Evolutionary conservation across 208 protist genomes (phyloP).

Genomic region (Trypanosoma platydactyli): DNA sequence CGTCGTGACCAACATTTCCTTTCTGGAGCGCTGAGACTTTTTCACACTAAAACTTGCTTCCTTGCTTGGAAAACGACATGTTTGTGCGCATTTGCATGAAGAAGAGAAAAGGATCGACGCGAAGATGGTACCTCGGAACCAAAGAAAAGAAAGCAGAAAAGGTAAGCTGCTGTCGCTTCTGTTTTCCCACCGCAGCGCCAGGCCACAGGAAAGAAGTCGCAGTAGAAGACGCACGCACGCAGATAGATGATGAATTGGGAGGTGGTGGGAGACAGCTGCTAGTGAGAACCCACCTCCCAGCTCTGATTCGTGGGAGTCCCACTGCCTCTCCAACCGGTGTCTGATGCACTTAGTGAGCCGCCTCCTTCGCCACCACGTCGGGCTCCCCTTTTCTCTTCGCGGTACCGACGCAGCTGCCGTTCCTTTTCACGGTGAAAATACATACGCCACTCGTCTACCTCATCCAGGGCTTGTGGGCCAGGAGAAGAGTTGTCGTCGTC

Average conservation of each 20-base stretch:
- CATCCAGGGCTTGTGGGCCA: not conserved
- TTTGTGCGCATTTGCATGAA: no score
- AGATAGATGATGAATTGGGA: no score
- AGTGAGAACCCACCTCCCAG: not conserved
- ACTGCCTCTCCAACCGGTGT: conserved; percentile 1
- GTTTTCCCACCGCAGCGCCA: not conserved
- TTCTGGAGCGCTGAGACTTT: not conserved
- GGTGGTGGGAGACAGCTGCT: no score
- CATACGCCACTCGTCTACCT: conserved; percentile 25
- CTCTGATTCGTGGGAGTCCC: not conserved
- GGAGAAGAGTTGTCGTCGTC: not conserved
- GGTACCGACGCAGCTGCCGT: conserved; percentile 18
- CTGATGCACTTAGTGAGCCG: conserved; percentile 4
- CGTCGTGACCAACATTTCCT: conserved; percentile 49
- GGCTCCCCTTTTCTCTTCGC: not conserved
- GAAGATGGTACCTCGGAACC: no score
- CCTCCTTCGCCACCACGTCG: not conserved
- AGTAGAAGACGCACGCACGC: not conserved
- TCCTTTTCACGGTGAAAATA: conserved; percentile 22
- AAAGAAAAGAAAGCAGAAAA: no score
- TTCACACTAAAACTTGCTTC: not conserved
- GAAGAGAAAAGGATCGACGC: no score
- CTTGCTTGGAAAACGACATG: not conserved
- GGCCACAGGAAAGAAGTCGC: not conserved
- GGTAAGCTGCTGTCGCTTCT: not conserved